A percentile compares a stretch with the other conserved stretches of the same genome.
phyloP scores from a whole-genome alignment of 73 alveolate species.

The Paramecium pentaurelia region DNA sequence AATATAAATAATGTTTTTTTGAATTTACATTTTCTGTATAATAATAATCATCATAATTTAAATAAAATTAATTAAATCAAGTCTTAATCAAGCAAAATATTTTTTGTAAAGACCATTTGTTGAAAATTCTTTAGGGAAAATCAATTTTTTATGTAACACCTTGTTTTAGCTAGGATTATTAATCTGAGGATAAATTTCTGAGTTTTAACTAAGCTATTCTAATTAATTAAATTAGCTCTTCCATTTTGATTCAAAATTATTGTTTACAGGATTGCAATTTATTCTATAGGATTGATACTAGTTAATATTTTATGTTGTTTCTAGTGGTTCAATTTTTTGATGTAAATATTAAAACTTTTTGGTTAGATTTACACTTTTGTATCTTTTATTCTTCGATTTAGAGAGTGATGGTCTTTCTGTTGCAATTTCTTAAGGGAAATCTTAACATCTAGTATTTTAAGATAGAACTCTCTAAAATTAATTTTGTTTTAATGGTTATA shows the following conservation, averaged over 20 bases:
- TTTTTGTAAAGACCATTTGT: background rate
- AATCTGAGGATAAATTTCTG: background rate
- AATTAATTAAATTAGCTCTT: background rate
- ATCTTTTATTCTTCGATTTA: background rate
- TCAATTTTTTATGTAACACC: background rate
- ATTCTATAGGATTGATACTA: background rate
- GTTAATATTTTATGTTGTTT: background rate
- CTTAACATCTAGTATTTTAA: background rate
- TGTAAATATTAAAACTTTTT: background rate
- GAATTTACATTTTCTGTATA: too few relatives aligned
- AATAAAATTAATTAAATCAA: background rate
- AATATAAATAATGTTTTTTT: too few relatives aligned
- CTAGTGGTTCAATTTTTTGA: background rate
- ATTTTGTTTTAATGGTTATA: background rate
- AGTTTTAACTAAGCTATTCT: background rate
- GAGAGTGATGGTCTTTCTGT: background rate
- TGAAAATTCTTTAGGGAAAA: constrained; percentile 19
- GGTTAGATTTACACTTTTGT: background rate
- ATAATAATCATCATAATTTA: background rate
- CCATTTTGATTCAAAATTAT: background rate
- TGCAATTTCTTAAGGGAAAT: background rate
- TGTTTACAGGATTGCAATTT: background rate
- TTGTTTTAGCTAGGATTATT: background rate
- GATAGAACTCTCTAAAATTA: background rate
- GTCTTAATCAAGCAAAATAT: constrained; percentile 3